phyloP scores from a whole-genome alignment of 345 rosid species.

The Eucalyptus cladocalyx region DNA sequence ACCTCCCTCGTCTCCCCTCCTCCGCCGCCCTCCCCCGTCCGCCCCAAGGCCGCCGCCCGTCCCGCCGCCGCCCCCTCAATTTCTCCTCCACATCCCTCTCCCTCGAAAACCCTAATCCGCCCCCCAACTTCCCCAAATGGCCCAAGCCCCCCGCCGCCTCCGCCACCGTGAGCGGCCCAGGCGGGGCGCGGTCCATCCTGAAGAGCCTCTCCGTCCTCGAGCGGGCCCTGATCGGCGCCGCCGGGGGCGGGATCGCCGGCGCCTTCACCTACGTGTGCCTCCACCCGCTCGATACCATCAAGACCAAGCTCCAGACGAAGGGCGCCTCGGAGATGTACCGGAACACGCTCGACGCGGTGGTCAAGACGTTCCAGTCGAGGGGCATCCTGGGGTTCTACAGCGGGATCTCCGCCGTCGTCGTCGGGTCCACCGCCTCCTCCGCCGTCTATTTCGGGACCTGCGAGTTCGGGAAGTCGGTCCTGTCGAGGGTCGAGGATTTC shows the following conservation, averaged over 20 bases:
- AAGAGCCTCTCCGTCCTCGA: conserved; percentile 64
- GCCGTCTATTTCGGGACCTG: conserved; percentile 92
- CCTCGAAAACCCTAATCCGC: neutral
- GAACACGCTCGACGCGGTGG: conserved; percentile 56
- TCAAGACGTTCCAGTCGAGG: conserved; percentile 59
- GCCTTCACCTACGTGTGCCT: conserved; percentile 89
- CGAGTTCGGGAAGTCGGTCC: conserved; percentile 83
- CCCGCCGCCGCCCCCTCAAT: conserved; percentile 1
- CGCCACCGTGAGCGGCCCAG: conserved; percentile 31
- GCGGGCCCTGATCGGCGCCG: conserved; percentile 81
- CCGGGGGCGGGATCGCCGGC: conserved; percentile 79
- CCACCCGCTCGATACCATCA: conserved; percentile 77
- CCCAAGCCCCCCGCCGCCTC: conserved; percentile 9
- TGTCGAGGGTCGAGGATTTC: conserved; percentile 42
- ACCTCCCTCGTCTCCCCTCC: neutral
- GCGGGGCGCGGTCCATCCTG: conserved; percentile 29
- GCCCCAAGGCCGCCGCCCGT: neutral
- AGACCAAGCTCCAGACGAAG: conserved; percentile 86
- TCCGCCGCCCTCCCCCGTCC: neutral
- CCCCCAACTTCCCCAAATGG: conserved; percentile 15
- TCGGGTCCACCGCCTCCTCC: conserved; percentile 83
- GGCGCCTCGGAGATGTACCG: conserved; percentile 67
- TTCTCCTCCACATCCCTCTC: conserved; percentile 32
- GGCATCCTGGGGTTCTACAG: conserved; percentile 87
- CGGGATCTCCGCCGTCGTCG: conserved; percentile 87